Percentiles rank a stretch among this genome's conserved stretches.
Evolutionary conservation across 139 green algal genomes (phyloP).

Genomic region (Chlorella ohadii): DNA sequence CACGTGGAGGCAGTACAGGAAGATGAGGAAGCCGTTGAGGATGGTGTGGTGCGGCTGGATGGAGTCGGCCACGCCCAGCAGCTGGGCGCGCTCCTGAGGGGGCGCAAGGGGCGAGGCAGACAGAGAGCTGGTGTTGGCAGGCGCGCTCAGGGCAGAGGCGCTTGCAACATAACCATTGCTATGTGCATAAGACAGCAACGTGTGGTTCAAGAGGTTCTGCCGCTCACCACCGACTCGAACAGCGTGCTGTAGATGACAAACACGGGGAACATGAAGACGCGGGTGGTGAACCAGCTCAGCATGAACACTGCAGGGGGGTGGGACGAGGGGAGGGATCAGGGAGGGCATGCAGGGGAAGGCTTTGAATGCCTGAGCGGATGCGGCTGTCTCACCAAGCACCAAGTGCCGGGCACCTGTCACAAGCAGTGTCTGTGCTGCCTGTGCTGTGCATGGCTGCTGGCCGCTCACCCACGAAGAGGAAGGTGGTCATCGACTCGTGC

Average conservation of each 20-base stretch:
- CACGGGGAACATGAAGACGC: conserved; percentile 68
- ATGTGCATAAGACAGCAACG: too few species aligned
- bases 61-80: conserved; percentile 57
- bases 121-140: too few species aligned
- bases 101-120: too few species aligned
- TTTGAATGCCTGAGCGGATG: too few species aligned
- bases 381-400: too few species aligned
- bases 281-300: conserved; percentile 72
- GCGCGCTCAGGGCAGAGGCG: too few species aligned
- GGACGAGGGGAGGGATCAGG: background rate
- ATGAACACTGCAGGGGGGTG: conserved; percentile 63
- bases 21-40: conserved; percentile 79
- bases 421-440: background rate
- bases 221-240: conserved; percentile 50
- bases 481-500: conserved; percentile 34
- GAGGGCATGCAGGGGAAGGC: background rate
- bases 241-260: conserved; percentile 67
- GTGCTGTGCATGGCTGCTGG: background rate
- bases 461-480: conserved; percentile 47
- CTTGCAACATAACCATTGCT: too few species aligned
- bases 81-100: conserved; percentile 41
- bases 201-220: too few species aligned
- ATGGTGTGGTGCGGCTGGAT: conserved; percentile 82
- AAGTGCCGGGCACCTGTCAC: too few species aligned
- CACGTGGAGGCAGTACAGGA: conserved; percentile 83